Percentiles rank a stretch among this genome's conserved stretches.
Evolutionary conservation across 805 yeast genomes (phyloP).

Genomic region (Starmerella potacharoeniae): DNA sequence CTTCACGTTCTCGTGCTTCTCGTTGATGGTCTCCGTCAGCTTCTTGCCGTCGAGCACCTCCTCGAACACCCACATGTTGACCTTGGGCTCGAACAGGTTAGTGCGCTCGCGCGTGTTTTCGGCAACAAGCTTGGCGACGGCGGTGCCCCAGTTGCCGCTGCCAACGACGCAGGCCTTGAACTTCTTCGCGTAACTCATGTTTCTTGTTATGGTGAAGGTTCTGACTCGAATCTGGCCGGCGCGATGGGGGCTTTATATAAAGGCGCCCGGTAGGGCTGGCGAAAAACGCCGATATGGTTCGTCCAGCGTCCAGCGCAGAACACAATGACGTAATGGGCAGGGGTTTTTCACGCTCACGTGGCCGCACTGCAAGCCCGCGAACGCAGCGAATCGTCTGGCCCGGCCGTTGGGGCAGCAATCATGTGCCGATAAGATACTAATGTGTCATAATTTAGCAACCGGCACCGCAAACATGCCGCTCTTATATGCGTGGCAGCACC

Average conservation of each 20-base stretch:
- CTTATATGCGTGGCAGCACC: background rate
- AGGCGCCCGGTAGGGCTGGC: background rate
- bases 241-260: background rate
- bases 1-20: constrained; percentile 84
- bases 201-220: background rate
- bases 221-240: no score
- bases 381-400: background rate
- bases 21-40: constrained; percentile 82
- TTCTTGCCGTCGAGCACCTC: constrained; percentile 65
- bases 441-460: background rate
- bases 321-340: constrained; percentile 1
- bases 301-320: background rate
- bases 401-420: constrained; percentile 5
- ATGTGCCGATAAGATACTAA: constrained; percentile 1
- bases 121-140: constrained; percentile 89
- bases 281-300: constrained; percentile 1
- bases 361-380: background rate
- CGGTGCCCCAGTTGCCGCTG: constrained; percentile 97
- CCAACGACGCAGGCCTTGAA: constrained; percentile 71
- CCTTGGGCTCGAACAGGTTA: constrained; percentile 56
- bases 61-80: constrained; percentile 95
- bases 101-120: constrained; percentile 72
- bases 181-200: constrained; percentile 18
- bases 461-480: background rate
- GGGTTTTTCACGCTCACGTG: background rate